A percentile compares a stretch with the other conserved stretches of the same genome.
phyloP scores from a whole-genome alignment of 768 basidiomycete genomes.

The Mycena crocata region DNA sequence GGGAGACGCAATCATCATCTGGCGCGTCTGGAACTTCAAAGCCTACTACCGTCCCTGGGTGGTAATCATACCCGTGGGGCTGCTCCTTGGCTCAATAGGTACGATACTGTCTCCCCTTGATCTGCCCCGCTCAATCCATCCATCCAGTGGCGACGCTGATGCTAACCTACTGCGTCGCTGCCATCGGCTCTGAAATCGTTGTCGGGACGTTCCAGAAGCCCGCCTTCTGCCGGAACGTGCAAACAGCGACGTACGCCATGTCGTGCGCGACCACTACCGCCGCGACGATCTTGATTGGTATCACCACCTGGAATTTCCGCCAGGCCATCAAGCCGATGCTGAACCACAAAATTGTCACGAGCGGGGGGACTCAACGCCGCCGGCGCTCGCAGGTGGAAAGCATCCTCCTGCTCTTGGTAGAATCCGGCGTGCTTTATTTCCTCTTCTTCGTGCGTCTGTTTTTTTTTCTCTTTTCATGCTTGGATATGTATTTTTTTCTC shows the following conservation, averaged over 20 bases:
- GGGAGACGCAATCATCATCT: constrained; percentile 38
- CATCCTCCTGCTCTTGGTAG: constrained; percentile 33
- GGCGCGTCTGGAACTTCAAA: constrained; percentile 35
- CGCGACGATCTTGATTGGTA: constrained; percentile 33
- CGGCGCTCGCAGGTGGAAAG: constrained; percentile 26
- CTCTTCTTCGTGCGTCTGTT: constrained; percentile 36
- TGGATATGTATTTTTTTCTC: neutral
- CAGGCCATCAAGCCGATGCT: constrained; percentile 8
- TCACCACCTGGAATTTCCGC: constrained; percentile 32
- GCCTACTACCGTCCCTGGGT: constrained; percentile 27
- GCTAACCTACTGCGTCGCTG: constrained; percentile 35
- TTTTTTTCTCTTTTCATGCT: neutral
- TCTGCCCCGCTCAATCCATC: neutral
- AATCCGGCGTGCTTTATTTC: constrained; percentile 37
- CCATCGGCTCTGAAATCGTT: constrained; percentile 29
- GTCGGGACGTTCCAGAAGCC: constrained; percentile 31
- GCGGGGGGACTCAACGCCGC: neutral
- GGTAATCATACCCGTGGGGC: constrained; percentile 26
- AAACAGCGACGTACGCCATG: constrained; percentile 35
- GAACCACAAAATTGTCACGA: neutral
- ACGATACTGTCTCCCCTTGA: neutral
- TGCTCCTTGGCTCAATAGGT: constrained; percentile 33
- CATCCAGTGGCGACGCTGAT: constrained; percentile 30
- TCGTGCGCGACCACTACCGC: constrained; percentile 31
- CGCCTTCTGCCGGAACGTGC: constrained; percentile 36